Base-by-base conservation (phyloP, 768 basidiomycete genomes). In the Kwoniella pini region DNA sequence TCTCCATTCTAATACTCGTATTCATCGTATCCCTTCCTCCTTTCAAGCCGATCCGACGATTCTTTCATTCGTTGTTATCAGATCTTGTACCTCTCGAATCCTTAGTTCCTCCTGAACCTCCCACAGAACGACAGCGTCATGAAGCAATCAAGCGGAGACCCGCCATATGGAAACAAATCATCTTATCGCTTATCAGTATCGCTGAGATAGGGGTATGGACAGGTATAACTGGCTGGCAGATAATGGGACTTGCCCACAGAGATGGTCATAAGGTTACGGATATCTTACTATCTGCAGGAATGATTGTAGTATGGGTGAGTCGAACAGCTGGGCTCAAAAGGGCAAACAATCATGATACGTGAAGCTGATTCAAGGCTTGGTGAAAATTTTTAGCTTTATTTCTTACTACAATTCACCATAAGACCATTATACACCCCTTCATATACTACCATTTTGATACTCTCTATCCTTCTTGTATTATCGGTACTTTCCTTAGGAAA, bases 301-400 rank as follows among this genome's bases (percentile, higher is more conserved):
- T 70, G 65, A 59, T 69, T 11, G 3, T 70, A 1, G 70, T 75
- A 19, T 77, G 76, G 76, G 76, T 77, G 51, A 63, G 76, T 59
- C n/a, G n/a, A n/a, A n/a, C n/a, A n/a, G n/a, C n/a, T n/a, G n/a
- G n/a, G n/a, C n/a, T n/a, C n/a, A n/a, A n/a, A n/a, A n/a, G n/a
- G n/a, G n/a, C n/a, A n/a, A 15, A 9, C 33, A 24, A 26, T 10
- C 19, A 42, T 26, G 9, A 51, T 27, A 45, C 44, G 50, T 44
- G n/a, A 31, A 22, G 11, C 54, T 22, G 13, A 49, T n/a, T n/a
- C 21, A 46, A 64, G 43, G 50, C 21, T 30, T n/a, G 33, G 71
- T 68, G 4, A 69, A 0, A 65, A 64, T 52, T 67, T 72, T 22
- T 64, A 45, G 59, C 63, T 27, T 53, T 53, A 30, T 65, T 70